Evolutionary conservation across 768 basidiomycete genomes (phyloP).

Genomic region (Pisolithus microcarpus): DNA sequence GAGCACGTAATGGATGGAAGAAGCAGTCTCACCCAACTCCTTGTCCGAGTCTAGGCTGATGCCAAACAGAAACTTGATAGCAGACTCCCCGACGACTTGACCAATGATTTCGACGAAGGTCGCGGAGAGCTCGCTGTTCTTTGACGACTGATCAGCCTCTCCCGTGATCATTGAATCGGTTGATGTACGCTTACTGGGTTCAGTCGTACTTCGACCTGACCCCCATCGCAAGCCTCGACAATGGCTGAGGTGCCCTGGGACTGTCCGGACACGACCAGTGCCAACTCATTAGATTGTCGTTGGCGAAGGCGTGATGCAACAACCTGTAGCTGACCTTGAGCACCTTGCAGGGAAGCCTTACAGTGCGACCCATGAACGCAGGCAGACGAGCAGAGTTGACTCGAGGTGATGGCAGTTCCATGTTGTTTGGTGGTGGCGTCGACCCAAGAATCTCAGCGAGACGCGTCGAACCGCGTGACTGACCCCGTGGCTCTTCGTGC

Average conservation of each 20-base stretch:
- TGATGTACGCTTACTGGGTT: slow-evolving; percentile 28
- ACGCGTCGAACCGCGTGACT: too few relatives aligned
- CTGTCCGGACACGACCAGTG: slow-evolving; percentile 15
- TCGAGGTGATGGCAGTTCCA: slow-evolving; percentile 36
- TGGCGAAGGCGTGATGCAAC: not conserved
- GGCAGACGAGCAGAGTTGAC: slow-evolving; percentile 57
- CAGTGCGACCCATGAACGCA: slow-evolving; percentile 44
- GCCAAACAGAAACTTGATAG: slow-evolving; percentile 45
- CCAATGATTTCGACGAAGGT: slow-evolving; percentile 66
- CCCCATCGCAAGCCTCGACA: slow-evolving; percentile 63
- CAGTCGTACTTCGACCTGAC: slow-evolving; percentile 46
- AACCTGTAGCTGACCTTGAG: slow-evolving; percentile 37
- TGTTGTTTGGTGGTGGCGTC: slow-evolving; percentile 7
- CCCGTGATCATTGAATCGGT: not conserved
- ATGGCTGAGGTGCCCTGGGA: slow-evolving; percentile 39
- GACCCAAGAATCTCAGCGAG: too few relatives aligned
- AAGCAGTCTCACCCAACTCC: slow-evolving; percentile 48
- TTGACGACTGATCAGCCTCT: not conserved
- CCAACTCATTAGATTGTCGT: not conserved
- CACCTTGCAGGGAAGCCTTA: slow-evolving; percentile 57
- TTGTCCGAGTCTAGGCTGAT: slow-evolving; percentile 48
- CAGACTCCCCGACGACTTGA: slow-evolving; percentile 45
- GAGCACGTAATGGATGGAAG: not conserved
- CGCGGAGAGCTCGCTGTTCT: slow-evolving; percentile 43
- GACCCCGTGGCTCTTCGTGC: too few relatives aligned